Evolutionary conservation across 106 monocot genomes (phyloP).

Genomic region (Apostasia ramifera): DNA sequence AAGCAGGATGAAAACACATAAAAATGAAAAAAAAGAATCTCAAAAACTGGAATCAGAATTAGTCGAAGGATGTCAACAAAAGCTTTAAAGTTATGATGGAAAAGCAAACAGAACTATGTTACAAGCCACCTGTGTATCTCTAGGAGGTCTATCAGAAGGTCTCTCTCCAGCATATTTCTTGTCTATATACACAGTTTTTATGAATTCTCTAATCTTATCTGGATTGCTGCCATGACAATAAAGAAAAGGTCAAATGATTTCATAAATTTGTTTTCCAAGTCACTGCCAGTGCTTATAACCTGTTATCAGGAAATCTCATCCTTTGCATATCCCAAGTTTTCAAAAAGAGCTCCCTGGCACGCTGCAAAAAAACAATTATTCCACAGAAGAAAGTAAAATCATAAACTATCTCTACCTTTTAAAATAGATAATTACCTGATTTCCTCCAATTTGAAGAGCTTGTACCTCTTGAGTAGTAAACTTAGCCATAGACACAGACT

Average conservation of each 20-base stretch:
- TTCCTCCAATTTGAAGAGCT: slow-evolving; percentile 70
- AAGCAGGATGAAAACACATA: slow-evolving; percentile 4
- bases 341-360: slow-evolving; percentile 53
- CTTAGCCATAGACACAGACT: slow-evolving; percentile 88
- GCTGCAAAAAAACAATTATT: slow-evolving; percentile 24
- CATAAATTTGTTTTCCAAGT: not conserved
- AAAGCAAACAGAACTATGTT: not conserved
- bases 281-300: slow-evolving; percentile 16
- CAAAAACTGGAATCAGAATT: not conserved
- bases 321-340: slow-evolving; percentile 46
- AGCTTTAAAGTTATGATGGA: not conserved
- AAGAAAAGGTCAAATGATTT: slow-evolving; percentile 5
- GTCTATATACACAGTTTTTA: slow-evolving; percentile 84
- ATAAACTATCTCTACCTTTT: too few relatives aligned
- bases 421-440: slow-evolving; percentile 35
- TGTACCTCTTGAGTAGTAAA: slow-evolving; percentile 83
- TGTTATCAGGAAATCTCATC: slow-evolving; percentile 61
- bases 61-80: not conserved
- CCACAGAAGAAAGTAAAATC: not conserved
- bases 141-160: slow-evolving; percentile 74
- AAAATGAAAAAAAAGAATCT: not conserved
- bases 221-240: slow-evolving; percentile 49
- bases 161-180: slow-evolving; percentile 69
- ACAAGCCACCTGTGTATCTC: slow-evolving; percentile 54
- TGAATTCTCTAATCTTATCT: slow-evolving; percentile 89